Percentiles rank a stretch among this genome's conserved stretches.
phyloP scores from a whole-genome alignment of 805 yeast genomes.

The Candida nemodendra region DNA sequence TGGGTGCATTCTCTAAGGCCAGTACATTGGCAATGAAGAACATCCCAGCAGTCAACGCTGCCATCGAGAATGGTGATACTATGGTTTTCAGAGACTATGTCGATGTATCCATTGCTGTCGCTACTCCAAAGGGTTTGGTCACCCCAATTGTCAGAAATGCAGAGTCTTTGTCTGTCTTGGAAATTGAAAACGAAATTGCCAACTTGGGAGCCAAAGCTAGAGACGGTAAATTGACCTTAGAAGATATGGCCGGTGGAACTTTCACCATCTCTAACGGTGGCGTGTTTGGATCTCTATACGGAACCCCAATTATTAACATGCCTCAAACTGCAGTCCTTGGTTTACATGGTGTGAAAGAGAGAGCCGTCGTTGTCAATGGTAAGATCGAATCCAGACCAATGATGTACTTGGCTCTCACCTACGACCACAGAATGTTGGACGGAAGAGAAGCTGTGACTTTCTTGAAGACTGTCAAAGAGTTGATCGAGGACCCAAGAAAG shows the following conservation, averaged over 20 bases:
- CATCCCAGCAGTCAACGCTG: constrained; percentile 91
- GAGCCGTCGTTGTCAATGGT: constrained; percentile 95
- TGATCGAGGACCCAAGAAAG: constrained; percentile 98
- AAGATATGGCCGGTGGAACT: constrained; percentile 99
- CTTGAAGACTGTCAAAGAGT: constrained; percentile 92
- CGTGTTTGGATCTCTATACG: constrained; percentile 95
- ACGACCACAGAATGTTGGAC: constrained; percentile 96
- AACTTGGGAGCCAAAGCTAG: constrained; percentile 89
- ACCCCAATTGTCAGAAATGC: constrained; percentile 98
- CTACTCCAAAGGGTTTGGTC: constrained; percentile 98
- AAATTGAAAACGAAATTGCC: constrained; percentile 83
- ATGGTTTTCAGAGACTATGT: constrained; percentile 95
- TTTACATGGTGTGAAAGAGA: constrained; percentile 94
- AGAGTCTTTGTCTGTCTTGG: constrained; percentile 84
- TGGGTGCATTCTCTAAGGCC: constrained; percentile 98
- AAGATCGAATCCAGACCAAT: constrained; percentile 96
- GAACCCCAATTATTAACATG: constrained; percentile 97
- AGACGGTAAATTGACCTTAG: constrained; percentile 92
- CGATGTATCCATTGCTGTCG: constrained; percentile 95
- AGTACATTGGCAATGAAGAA: constrained; percentile 90
- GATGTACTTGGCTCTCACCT: constrained; percentile 99
- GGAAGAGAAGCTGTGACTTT: constrained; percentile 99
- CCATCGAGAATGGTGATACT: constrained; percentile 88
- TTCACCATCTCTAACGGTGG: constrained; percentile 99
- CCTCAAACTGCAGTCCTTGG: constrained; percentile 99